These are phyloP conservation scores for Starmera pachycereana DNA, from an alignment of 805 yeast species.

Conservation along the genomic window DNA sequence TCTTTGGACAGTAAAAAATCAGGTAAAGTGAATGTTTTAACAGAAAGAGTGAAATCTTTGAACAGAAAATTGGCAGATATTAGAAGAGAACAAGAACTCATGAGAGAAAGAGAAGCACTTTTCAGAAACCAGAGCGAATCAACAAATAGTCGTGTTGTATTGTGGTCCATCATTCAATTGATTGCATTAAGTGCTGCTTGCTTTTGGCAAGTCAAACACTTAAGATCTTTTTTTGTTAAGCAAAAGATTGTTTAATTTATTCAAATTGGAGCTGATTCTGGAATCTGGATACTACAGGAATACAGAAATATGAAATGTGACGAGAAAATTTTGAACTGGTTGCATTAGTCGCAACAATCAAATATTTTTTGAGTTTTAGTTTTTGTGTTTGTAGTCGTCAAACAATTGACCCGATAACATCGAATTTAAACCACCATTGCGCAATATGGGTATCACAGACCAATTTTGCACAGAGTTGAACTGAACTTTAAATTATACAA, in stretches of 20 bases:
- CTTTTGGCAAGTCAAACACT: slow-evolving; percentile 63
- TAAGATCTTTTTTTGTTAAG: slow-evolving; percentile 68
- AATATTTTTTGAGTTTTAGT: too few relatives aligned
- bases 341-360: too few relatives aligned
- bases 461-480: too few relatives aligned
- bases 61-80: slow-evolving; percentile 49
- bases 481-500: too few relatives aligned
- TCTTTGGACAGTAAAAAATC: slow-evolving; percentile 62
- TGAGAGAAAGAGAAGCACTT: slow-evolving; percentile 64
- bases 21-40: slow-evolving; percentile 42
- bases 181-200: slow-evolving; percentile 57
- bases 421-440: too few relatives aligned
- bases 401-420: too few relatives aligned
- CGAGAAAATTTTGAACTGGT: too few relatives aligned
- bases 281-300: background rate
- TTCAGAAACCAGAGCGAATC: slow-evolving; percentile 67
- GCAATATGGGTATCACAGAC: too few relatives aligned
- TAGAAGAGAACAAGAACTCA: slow-evolving; percentile 53
- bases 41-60: slow-evolving; percentile 45
- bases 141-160: slow-evolving; percentile 59
- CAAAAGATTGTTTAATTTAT: slow-evolving; percentile 38
- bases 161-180: slow-evolving; percentile 65
- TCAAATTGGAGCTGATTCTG: background rate
- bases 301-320: background rate
- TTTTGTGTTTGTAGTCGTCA: too few relatives aligned